Evolutionary conservation across 805 yeast genomes (phyloP).

Genomic region (Wickerhamiella parazyma): DNA sequence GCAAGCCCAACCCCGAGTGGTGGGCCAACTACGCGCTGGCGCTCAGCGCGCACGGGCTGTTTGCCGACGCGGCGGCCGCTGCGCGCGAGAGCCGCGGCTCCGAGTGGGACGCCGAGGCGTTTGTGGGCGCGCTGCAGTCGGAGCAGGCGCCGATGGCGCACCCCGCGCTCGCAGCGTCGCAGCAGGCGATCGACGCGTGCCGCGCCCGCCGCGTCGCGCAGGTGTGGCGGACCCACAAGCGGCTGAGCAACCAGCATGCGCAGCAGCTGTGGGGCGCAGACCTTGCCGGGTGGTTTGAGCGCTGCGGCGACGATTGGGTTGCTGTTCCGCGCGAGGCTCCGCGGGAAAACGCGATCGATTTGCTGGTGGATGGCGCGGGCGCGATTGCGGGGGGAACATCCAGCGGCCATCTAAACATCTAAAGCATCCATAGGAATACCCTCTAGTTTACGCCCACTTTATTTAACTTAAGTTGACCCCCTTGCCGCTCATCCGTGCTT

Average conservation of each 20-base stretch:
- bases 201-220: background rate
- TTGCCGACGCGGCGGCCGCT: slow-evolving; percentile 1
- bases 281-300: background rate
- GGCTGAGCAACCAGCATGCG: background rate
- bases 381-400: no score
- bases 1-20: background rate
- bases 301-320: background rate
- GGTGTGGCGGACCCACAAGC: background rate
- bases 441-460: background rate
- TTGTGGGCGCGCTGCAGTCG: background rate
- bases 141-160: background rate
- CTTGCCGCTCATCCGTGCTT: background rate
- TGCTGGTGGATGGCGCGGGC: background rate
- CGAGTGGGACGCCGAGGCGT: background rate
- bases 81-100: background rate
- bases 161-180: background rate
- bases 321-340: background rate
- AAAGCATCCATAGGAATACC: no score
- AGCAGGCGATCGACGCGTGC: background rate
- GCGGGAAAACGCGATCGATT: background rate
- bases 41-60: slow-evolving; percentile 1
- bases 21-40: slow-evolving; percentile 5
- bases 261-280: background rate
- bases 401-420: no score
- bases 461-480: background rate